These are phyloP conservation scores for Brettanomyces custersianus DNA, from an alignment of 805 yeast genomes.

Conservation along the genomic window DNA sequence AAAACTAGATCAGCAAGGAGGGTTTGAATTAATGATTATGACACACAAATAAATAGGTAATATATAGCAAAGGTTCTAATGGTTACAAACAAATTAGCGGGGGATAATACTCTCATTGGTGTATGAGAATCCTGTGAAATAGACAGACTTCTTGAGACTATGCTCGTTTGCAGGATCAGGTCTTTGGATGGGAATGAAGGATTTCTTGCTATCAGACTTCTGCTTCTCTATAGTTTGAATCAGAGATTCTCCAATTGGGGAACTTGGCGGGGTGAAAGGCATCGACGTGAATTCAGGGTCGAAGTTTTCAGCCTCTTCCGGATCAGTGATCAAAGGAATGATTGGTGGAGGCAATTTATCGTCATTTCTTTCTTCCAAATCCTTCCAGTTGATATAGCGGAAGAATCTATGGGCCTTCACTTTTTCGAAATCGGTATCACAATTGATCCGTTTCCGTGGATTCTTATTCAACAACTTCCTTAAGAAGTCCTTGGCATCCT, in stretches of 20 bases:
- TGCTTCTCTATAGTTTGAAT: conserved; percentile 21
- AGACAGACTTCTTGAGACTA: conserved; percentile 22
- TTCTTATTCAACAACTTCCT: conserved; percentile 58
- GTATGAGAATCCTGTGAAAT: conserved; percentile 25
- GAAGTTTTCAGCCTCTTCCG: conserved; percentile 77
- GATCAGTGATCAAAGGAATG: conserved; percentile 73
- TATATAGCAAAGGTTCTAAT: background rate
- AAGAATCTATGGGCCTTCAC: conserved; percentile 66
- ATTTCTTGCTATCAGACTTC: conserved; percentile 24
- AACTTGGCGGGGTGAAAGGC: conserved; percentile 37
- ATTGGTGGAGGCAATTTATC: conserved; percentile 70
- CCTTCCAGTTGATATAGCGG: conserved; percentile 65
- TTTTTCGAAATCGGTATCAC: conserved; percentile 42
- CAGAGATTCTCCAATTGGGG: conserved; percentile 21
- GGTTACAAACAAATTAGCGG: background rate
- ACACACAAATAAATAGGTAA: background rate
- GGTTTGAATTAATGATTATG: background rate
- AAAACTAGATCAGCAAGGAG: background rate
- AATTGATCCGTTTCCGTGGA: conserved; percentile 55
- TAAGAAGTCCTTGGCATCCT: conserved; percentile 72
- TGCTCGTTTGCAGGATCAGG: conserved; percentile 15
- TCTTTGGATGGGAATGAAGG: conserved; percentile 24
- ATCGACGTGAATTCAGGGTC: conserved; percentile 70
- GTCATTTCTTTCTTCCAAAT: conserved; percentile 39
- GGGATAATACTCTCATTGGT: conserved; percentile 16